Conservation (phyloP, 805 yeast species). For the Spathaspora girioi region DNA sequence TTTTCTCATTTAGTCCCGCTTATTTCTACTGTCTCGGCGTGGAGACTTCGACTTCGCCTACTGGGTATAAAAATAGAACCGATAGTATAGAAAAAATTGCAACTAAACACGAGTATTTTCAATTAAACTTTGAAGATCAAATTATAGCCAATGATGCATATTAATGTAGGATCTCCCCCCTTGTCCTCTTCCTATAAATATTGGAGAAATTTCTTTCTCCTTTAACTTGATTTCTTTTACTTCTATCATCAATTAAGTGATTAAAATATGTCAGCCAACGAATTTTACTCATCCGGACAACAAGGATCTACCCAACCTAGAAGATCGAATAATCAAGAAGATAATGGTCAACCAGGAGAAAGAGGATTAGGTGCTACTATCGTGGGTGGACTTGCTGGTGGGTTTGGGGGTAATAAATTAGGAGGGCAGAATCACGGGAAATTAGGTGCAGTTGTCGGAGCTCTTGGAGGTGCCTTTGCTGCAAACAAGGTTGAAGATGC, state of each 20-base stretch:
- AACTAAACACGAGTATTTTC: too few relatives aligned
- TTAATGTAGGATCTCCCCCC: neutral
- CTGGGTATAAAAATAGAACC: neutral
- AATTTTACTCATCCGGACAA: slow-evolving; percentile 46
- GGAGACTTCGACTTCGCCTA: too few relatives aligned
- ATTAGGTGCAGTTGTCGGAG: slow-evolving; percentile 49
- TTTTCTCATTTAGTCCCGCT: too few relatives aligned
- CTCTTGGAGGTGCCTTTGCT: slow-evolving; percentile 50
- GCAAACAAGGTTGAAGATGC: slow-evolving; percentile 48
- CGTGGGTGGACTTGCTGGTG: slow-evolving; percentile 53
- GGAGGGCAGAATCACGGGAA: slow-evolving; percentile 35
- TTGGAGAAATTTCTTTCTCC: neutral
- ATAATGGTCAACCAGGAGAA: slow-evolving; percentile 13
- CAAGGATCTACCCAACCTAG: slow-evolving; percentile 27
- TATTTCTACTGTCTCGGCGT: too few relatives aligned
- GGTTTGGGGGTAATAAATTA: slow-evolving; percentile 45
- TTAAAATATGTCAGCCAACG: slow-evolving; percentile 52
- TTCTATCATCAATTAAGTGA: too few relatives aligned
- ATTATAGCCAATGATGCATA: neutral
- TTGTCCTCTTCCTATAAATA: neutral
- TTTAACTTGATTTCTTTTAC: neutral
- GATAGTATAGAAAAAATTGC: neutral
- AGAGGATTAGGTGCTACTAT: slow-evolving; percentile 42
- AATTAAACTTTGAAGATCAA: neutral
- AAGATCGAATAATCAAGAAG: slow-evolving; percentile 24